A percentile compares a stretch with the other conserved stretches of the same genome.
Evolutionary conservation across 805 yeast genomes (phyloP).

Genomic region (Pichia kluyveri): DNA sequence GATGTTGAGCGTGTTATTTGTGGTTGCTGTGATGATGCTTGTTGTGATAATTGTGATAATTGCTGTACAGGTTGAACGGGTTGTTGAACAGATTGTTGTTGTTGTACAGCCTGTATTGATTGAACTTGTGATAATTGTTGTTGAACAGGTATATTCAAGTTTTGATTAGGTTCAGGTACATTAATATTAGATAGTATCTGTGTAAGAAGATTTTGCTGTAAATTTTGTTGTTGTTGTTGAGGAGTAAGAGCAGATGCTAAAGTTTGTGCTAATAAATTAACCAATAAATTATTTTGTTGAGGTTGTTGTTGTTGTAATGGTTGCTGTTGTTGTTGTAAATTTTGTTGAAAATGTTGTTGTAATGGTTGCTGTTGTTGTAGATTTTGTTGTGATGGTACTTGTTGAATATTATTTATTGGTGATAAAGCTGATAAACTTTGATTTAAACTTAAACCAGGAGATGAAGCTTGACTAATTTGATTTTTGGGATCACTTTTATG

Average conservation of each 20-base stretch:
- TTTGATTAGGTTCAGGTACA: no score
- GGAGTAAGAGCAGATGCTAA: not conserved
- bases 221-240: not conserved
- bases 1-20: no score
- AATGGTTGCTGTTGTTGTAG: constrained; percentile 1
- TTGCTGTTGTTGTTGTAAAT: not conserved
- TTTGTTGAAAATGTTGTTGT: not conserved
- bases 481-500: constrained; percentile 26
- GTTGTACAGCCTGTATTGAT: constrained; percentile 1
- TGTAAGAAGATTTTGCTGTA: not conserved
- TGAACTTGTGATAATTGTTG: no score
- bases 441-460: not conserved
- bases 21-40: not conserved
- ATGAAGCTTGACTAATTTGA: not conserved
- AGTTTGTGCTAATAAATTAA: not conserved
- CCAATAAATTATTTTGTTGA: not conserved
- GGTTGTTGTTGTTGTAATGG: not conserved
- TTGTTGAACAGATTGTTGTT: constrained; percentile 4
- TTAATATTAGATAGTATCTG: not conserved
- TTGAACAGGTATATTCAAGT: no score
- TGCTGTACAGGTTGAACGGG: not conserved
- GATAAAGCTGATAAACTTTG: not conserved
- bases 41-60: not conserved
- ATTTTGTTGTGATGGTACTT: no score
- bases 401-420: not conserved